Base-by-base conservation (phyloP, 2,329 filamentous ascomycete genomes). In the Cordyceps fumosorosea region DNA sequence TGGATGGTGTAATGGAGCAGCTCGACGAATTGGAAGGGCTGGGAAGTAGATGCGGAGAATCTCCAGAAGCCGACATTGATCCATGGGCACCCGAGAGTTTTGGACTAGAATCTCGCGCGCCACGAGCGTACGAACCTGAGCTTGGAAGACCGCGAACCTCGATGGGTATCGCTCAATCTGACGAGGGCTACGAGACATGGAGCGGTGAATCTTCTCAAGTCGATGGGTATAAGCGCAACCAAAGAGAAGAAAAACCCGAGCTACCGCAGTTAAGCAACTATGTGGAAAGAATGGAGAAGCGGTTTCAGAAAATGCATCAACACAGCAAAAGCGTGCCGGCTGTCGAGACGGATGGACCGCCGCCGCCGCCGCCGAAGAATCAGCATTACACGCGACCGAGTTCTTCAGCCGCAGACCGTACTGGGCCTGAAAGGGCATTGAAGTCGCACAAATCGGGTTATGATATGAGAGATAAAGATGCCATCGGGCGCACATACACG, bases 1-100 rank as follows among this genome's bases (percentile, higher is more conserved):
- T 99, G 92, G 93, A 98, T 71, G 93, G 96, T 74, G 93, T 99
- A 4, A 97, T 98, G 86, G 91, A 95, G 66, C 96, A 95, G 62
- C 76, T 99, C 50, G 89, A 96, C 71, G 92, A 93, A 64, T 90
- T 99, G 80, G 74, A 72, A 24, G 70, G 70, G 7, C 62, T 73
- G 0, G 69, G 88, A 20, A 80, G 88, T 67, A 79, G 84, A 48
- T 81, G 82, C 62, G 79, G 65, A 69, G 81, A 84, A 40, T 81
- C 83, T 32, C 81, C 85, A 0, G 80, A 85, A 48, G 77, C 82
- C 0, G 78, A 84, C 0, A 75, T 86, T 10, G 85, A 91, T 69
- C 88, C 92, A 5, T 99, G 95, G 95, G 95, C 92, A 0, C 92
- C 92, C 0, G 93, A 96, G 69, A 90, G 88, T 8, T 97, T 96